Evolutionary conservation across 2,329 filamentous ascomycete genomes (phyloP), one percentile per base, ranked within the genome.

Genomic region (Ceratocystis huliohia): DNA sequence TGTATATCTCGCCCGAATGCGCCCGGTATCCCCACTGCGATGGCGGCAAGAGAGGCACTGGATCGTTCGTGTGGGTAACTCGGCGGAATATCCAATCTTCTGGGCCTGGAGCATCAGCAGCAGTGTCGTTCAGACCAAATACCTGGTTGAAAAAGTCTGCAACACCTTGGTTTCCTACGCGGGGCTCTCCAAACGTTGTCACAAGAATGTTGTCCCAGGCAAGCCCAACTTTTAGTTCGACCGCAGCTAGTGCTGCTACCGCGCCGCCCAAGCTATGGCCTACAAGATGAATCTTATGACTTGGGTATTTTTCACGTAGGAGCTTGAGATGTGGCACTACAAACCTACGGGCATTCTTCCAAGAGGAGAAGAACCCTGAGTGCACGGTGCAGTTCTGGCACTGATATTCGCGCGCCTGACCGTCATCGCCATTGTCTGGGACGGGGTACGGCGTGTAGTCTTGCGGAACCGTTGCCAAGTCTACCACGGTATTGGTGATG

Each of bases 211-310:
- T 85, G 7, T 87, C 76, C 85, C 87, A 94, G 20, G 88, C 90
- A n/a, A 87, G 79, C 0, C 86, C 82, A 28, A 79, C 75, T 67
- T 85, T 82, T 72, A 96, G 82, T 73, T 99, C 94, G 37, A 96
- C 79, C 1, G 84, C 89, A 0, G 92, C 94, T 2, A 99, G 82
- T 1, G 89, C 88, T 2, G 94, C 93, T 1, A 99, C 89, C 0
- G 94, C 92, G 17, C 94, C 94, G 22, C 94, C 94, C 0, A 99
- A 84, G 63, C 89, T 96, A 74, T 99, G 94, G 0, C 94, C 94
- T 6, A 96, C 85, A 2, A 99, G 79, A 28, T 88, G 85, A 15
- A 97, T 77, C 50, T 84, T 78, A 71, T 95, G 93, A 28, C 82
- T 77, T 0, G 89, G 89, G 72, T 93, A 82, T 53, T 82, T 76